Evolutionary conservation across 2,329 filamentous ascomycete species (phyloP), one percentile per base, ranked within the genome.

Genomic region (Leptographium radiaticola): DNA sequence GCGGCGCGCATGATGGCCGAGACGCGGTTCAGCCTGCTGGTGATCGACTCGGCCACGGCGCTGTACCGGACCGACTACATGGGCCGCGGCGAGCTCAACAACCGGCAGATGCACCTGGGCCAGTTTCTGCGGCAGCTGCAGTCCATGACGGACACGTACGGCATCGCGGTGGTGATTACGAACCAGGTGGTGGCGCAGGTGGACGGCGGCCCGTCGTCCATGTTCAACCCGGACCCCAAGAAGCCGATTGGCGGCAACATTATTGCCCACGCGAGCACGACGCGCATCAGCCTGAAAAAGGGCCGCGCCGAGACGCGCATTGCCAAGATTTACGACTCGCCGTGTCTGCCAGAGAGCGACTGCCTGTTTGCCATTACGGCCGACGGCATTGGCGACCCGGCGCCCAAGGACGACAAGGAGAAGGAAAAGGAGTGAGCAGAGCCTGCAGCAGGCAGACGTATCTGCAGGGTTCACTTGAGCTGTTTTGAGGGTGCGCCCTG

Each of bases 201-300:
- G 10, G 93, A 98, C 65, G 93, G 93, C 58, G 93, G 93, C 4
- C 90, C 91, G 34, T 91, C 86, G 64, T 84, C 91, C 57, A 98
- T 98, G 93, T 98, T 95, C 75, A 98, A 98, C 62, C 93, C 94
- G 0, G 94, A 98, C 64, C 93, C 93, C 9, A 98, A 98, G 79
- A 98, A 98, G 70, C 93, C 93, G 0, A 96, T 98, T 66, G 93
- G 93, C 61, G 93, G 93, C 59, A 97, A 98, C 69, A 98, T 98
- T 61, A 97, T 98, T 66, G 93, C 94, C 3, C 93, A 98, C 68
- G 90, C 93, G 52, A 95, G 89, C 65, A 98, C 93, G 1, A 98
- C 93, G 2, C 79, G 93, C 64, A 78, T 98, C 62, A 96, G 89
- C 64, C 69, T 98, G 66, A 96, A 95, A 74, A 98, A 98, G 70